These are phyloP conservation scores for Eurotiales sp. DNA, from an alignment of 2,329 filamentous ascomycete genomes.

Conservation along the genomic window DNA sequence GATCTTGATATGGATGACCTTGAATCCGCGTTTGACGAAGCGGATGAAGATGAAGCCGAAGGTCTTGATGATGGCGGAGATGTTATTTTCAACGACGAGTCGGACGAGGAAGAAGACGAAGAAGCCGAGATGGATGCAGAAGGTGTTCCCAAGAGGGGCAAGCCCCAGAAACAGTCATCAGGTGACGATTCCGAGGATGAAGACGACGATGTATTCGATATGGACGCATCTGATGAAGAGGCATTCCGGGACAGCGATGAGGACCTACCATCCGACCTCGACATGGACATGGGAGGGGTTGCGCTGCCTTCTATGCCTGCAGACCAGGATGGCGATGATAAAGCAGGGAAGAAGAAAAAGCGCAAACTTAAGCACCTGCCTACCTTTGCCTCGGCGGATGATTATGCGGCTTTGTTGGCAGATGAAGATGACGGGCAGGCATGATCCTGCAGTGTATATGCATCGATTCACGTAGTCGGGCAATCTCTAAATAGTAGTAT, in stretches of 20 bases:
- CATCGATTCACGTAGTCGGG: background rate
- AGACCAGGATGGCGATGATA: conserved; percentile 38
- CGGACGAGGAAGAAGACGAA: conserved; percentile 35
- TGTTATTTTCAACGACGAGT: conserved; percentile 47
- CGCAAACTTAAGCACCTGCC: conserved; percentile 86
- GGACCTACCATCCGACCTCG: conserved; percentile 50
- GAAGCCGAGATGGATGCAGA: conserved; percentile 21
- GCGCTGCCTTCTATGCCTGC: conserved; percentile 30
- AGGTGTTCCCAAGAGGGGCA: conserved; percentile 8
- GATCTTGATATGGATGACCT: conserved; percentile 55
- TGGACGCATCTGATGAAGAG: conserved; percentile 45
- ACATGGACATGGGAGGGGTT: conserved; percentile 43
- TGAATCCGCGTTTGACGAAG: conserved; percentile 49
- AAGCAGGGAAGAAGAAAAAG: conserved; percentile 54
- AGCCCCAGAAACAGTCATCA: conserved; percentile 13
- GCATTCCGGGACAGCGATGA: conserved; percentile 53
- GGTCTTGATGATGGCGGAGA: conserved; percentile 35
- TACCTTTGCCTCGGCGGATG: conserved; percentile 87
- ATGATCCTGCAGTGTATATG: conserved; percentile 17
- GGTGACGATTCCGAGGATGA: conserved; percentile 41
- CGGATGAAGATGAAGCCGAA: conserved; percentile 45
- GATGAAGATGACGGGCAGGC: conserved; percentile 57
- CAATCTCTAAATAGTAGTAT: too few species aligned
- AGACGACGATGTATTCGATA: conserved; percentile 53
- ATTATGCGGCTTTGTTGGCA: conserved; percentile 82